These are phyloP conservation scores for Paragyromitra xinjiangensis DNA, from an alignment of 495 filamentous ascomycete species.

Conservation along the genomic window DNA sequence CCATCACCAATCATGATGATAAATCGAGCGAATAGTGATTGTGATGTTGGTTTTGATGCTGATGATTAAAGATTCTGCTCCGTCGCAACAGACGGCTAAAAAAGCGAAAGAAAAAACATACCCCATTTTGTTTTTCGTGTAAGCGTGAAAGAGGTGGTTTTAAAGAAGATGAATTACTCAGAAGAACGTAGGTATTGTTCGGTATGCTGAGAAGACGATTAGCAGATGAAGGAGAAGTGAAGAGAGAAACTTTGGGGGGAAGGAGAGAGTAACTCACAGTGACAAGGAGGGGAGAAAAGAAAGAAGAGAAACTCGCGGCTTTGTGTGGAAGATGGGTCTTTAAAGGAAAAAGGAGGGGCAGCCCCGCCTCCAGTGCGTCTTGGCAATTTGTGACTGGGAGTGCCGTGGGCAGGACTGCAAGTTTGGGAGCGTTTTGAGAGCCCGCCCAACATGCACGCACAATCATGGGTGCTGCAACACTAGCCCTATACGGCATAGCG, in stretches of 20 bases:
- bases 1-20: constrained; percentile 7
- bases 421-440: constrained; percentile 9
- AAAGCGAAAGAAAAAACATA: constrained; percentile 38
- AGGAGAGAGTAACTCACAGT: constrained; percentile 54
- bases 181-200: constrained; percentile 58
- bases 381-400: constrained; percentile 56
- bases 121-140: constrained; percentile 49
- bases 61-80: neutral
- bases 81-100: neutral
- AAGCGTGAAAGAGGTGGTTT: constrained; percentile 38
- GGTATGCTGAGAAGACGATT: constrained; percentile 51
- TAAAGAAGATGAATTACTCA: constrained; percentile 54
- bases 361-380: constrained; percentile 52
- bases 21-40: neutral
- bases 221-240: constrained; percentile 16
- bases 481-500: constrained; percentile 36
- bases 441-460: neutral
- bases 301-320: constrained; percentile 36
- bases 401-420: neutral
- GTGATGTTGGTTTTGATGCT: neutral
- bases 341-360: constrained; percentile 52
- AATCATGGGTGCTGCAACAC: neutral
- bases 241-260: constrained; percentile 31
- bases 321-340: constrained; percentile 53
- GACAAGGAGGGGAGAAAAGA: constrained; percentile 56